phyloP scores from a whole-genome alignment of 2,329 filamentous ascomycete species.

The Aureobasidium sp. region DNA sequence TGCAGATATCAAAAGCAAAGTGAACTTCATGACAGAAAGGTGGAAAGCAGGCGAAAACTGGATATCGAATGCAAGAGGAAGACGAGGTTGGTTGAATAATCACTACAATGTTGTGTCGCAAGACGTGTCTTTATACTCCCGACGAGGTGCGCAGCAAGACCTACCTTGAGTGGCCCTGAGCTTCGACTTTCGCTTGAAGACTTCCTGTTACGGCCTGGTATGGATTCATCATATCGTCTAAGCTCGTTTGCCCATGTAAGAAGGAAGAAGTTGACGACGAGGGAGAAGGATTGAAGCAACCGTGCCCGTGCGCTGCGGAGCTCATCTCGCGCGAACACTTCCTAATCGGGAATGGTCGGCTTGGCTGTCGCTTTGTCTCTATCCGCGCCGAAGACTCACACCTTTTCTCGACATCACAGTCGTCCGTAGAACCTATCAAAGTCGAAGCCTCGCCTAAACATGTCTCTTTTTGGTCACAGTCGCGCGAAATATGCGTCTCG shows the following conservation, averaged over 20 bases:
- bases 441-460: not conserved
- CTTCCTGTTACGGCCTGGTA: not conserved
- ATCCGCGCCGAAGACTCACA: not conserved
- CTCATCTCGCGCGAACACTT: slow-evolving; percentile 2
- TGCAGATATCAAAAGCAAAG: not conserved
- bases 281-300: not conserved
- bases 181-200: not conserved
- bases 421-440: not conserved
- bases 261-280: not conserved
- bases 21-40: not conserved
- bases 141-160: not conserved
- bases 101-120: not conserved
- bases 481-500: not conserved
- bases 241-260: not conserved
- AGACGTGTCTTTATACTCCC: not conserved
- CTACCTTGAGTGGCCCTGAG: not conserved
- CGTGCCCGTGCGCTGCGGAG: not conserved
- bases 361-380: not conserved
- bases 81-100: not conserved
- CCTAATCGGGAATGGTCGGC: not conserved
- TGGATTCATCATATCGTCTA: not conserved
- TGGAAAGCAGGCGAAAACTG: not conserved
- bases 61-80: not conserved
- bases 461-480: not conserved
- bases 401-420: not conserved